Base-by-base conservation (phyloP, 2,329 filamentous ascomycete species). In the Beauveria rudraprayagi region DNA sequence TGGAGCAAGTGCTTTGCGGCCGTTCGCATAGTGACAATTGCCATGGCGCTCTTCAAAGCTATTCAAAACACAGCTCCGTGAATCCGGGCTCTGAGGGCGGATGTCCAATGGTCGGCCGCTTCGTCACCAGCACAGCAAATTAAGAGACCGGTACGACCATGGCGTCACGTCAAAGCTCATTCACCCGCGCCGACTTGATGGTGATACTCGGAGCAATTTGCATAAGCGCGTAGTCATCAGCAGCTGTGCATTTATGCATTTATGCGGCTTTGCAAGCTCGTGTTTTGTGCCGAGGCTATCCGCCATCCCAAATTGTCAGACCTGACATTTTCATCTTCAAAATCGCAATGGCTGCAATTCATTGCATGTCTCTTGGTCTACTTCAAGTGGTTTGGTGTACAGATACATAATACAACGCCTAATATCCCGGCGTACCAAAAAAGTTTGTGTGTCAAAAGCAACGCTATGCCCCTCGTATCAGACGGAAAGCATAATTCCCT, bases 341-440 rank as follows among this genome's bases (percentile, higher is more conserved):
- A 43, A 24, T 47, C 6, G 51, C 22, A 30, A 28, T 30, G 26
- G 14, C 22, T 56, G 54, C 54, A 56, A 37, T 30, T 30, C 24
- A 43, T 43, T 51, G 56, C 54, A 46, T 50, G 26, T 48, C 22
- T 60, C 19, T 52, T 44, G 48, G 40, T 60, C 57, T 60, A 60
- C 34, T 51, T 60, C 57, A 19, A 51, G 50, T 59, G 24, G n/a
- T 59, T 60, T 58, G 48, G 41, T 60, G 50, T 60, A 60, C 57
- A 60, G 43, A 43, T 60, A 60, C 57, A 60, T 54, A 54, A 54
- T 60, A 60, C 57, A 60, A 60, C 57, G 57, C 57, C 56, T 24
- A 50, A 60, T 43, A 52, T 48, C 57, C 50, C 48, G 57, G 50
- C 57, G 57, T 60, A 60, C 37, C 19, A 22, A 50, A 53, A 40